Percentiles rank a stretch among this genome's conserved stretches.
phyloP scores from a whole-genome alignment of 192 early-diverging fungal genomes.

The Thamnidium elegans region DNA sequence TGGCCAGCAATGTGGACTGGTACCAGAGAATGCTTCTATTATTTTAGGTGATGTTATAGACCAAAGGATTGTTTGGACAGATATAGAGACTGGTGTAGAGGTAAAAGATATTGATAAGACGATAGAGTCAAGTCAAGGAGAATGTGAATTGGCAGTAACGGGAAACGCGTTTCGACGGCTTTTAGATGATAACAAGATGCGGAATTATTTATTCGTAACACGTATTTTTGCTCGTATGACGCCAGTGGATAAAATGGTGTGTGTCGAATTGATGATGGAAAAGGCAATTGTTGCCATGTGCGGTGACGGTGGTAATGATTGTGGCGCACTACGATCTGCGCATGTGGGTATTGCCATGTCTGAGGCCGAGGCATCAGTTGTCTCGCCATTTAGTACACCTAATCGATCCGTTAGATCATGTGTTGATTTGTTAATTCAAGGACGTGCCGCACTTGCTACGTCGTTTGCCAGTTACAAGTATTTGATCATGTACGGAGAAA shows the following conservation, averaged over 20 bases:
- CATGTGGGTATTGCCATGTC: conserved; percentile 81
- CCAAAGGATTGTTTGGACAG: conserved; percentile 50
- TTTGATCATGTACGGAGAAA: conserved; percentile 60
- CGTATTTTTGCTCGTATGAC: conserved; percentile 81
- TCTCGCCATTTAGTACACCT: conserved; percentile 75
- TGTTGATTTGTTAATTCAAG: conserved; percentile 69
- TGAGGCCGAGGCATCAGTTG: conserved; percentile 77
- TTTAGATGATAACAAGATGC: conserved; percentile 41
- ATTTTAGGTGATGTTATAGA: conserved; percentile 44
- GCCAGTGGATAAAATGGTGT: conserved; percentile 70
- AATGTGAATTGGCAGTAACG: conserved; percentile 65
- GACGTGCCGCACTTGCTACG: conserved; percentile 66
- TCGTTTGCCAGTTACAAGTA: conserved; percentile 71
- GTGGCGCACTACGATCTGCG: conserved; percentile 73
- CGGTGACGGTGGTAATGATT: conserved; percentile 86
- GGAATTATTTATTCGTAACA: conserved; percentile 58
- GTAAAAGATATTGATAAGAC: conserved; percentile 29
- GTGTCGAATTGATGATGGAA: conserved; percentile 73
- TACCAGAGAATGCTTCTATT: conserved; percentile 26
- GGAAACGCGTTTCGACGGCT: conserved; percentile 65
- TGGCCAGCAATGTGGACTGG: conserved; percentile 58
- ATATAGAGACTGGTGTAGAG: conserved; percentile 48
- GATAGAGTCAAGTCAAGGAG: conserved; percentile 17
- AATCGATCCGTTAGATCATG: conserved; percentile 61
- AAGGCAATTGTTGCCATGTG: conserved; percentile 76